Conservation (phyloP, 2,329 filamentous ascomycete genomes). For the Paecilomyces formosus region DNA sequence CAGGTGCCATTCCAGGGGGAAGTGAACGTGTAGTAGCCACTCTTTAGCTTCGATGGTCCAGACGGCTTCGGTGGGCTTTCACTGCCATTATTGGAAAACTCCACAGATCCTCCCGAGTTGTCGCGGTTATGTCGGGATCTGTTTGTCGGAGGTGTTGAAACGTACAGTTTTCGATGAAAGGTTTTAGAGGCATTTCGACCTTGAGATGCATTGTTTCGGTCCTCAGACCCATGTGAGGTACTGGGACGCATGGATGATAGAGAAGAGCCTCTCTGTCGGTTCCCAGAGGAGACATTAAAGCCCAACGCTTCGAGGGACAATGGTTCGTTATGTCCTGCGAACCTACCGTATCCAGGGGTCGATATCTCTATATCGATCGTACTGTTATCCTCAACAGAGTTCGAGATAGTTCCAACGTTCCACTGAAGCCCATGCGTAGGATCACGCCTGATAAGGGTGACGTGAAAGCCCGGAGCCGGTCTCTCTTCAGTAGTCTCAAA, state of each 20-base stretch:
- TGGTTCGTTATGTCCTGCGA: conserved; percentile 35
- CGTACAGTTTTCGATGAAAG: conserved; percentile 25
- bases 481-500: neutral
- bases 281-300: conserved; percentile 11
- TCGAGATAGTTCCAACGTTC: conserved; percentile 63
- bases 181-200: conserved; percentile 17
- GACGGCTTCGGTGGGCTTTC: conserved; percentile 7
- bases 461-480: conserved; percentile 23
- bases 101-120: conserved; percentile 12
- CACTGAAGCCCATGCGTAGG: conserved; percentile 62
- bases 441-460: conserved; percentile 66
- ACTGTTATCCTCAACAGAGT: conserved; percentile 20
- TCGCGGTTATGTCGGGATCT: conserved; percentile 3
- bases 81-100: conserved; percentile 2
- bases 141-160: conserved; percentile 16
- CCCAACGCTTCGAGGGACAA: conserved; percentile 26
- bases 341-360: conserved; percentile 54
- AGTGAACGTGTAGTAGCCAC: conserved; percentile 60
- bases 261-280: neutral
- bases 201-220: conserved; percentile 3
- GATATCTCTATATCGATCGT: conserved; percentile 48
- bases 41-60: conserved; percentile 22
- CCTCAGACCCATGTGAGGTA: neutral
- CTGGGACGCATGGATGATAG: neutral
- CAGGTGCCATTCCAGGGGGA: conserved; percentile 85